Base-by-base conservation (phyloP, 2,329 filamentous ascomycete species). In the Cercospora sojina region DNA sequence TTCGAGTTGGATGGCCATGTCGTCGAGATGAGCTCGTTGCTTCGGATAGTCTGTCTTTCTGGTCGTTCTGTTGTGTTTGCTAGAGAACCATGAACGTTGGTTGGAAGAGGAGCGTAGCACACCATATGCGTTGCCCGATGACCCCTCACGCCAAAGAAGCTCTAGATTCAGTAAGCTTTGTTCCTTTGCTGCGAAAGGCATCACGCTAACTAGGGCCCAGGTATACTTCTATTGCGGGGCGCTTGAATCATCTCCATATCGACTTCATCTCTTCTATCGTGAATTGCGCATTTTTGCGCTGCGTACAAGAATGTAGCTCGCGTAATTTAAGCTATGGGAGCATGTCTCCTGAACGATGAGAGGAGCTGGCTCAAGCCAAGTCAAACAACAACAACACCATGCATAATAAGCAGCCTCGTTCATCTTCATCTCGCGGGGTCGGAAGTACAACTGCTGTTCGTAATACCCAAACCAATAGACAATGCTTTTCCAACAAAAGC, bases 301-400 rank as follows among this genome's bases (percentile, higher is more conserved):
- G 51, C 51, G n/a, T 18, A 27, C 23, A 31, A 31, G 13, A 29
- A 49, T 49, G 29, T 58, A 64, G 29, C 23, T 38, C 29, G 55
- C 20, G 53, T 23, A 59, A 32, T 38, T n/a, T 64, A 47, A 58
- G 62, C 62, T 64, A 51, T 64, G 38, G 38, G 56, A 55, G 47
- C 49, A 47, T 23, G 41, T 32, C 61, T 57, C 32, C 35, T 64
- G 51, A 64, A 59, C 62, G 62, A 64, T 64, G 62, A 64, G 13
- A 49, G 27, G 9, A 49, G 62, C 55, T 49, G 62, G 38, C 23
- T 31, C 29, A 32, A 13, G 25, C 53, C 55, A 59, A 41, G 25
- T 59, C 25, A 35, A 49, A 64, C 38, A 58, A 64, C 38, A 58
- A 64, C 51, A 64, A 47, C 38, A 64, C 38, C 59, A 31, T 59